phyloP scores from a whole-genome alignment of 495 filamentous ascomycete genomes.

The Chaetomium tenue region DNA sequence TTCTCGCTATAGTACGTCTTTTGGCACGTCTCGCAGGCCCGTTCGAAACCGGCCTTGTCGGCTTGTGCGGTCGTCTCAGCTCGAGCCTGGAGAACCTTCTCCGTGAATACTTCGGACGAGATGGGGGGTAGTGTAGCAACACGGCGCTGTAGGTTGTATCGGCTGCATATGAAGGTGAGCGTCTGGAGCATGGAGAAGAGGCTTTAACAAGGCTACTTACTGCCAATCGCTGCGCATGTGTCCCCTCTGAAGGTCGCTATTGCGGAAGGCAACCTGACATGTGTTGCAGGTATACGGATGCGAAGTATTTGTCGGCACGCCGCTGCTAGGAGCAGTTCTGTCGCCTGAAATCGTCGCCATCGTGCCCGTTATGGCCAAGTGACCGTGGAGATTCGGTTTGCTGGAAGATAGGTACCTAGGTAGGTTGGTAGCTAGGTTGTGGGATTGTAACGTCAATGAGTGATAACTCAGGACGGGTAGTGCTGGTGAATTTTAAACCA shows the following conservation, averaged over 20 bases:
- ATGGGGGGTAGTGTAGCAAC: conserved; percentile 90
- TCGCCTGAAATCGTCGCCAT: conserved; percentile 57
- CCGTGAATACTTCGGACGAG: conserved; percentile 87
- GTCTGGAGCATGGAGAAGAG: conserved; percentile 15
- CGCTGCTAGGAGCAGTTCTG: conserved; percentile 34
- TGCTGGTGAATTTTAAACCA: neutral
- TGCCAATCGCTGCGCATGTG: conserved; percentile 99
- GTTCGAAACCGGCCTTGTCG: conserved; percentile 86
- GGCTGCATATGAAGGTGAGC: conserved; percentile 49
- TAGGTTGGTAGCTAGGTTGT: neutral
- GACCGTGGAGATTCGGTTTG: neutral
- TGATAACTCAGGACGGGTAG: neutral
- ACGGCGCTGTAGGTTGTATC: conserved; percentile 96
- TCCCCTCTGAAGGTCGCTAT: conserved; percentile 84
- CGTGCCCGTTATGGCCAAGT: conserved; percentile 7
- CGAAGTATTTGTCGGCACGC: conserved; percentile 46
- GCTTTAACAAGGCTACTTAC: conserved; percentile 54
- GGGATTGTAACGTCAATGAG: neutral
- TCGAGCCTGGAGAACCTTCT: conserved; percentile 93
- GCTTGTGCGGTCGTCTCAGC: conserved; percentile 78
- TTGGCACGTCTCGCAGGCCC: conserved; percentile 74
- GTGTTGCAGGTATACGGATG: conserved; percentile 98
- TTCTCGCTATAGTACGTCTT: conserved; percentile 96
- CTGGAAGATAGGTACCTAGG: neutral
- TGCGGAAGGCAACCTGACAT: conserved; percentile 93